Conservation (phyloP, 2,329 filamentous ascomycete species). For the Amauroascus verrucosus region DNA sequence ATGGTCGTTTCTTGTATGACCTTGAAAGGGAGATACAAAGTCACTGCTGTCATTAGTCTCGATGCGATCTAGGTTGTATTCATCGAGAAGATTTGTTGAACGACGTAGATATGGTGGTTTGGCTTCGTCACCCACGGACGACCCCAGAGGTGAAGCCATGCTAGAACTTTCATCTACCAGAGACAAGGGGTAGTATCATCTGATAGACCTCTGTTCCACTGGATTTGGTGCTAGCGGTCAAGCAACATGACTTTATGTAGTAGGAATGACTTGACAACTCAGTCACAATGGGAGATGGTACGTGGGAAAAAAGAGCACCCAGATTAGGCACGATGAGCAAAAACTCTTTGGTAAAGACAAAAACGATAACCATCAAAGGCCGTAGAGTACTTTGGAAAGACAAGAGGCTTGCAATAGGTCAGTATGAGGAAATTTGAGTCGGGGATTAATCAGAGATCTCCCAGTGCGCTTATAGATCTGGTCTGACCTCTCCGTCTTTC, state of each 20-base stretch:
- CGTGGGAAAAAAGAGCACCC: no score
- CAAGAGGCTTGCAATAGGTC: not conserved
- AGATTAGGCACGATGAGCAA: no score
- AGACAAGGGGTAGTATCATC: not conserved
- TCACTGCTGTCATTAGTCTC: constrained; percentile 6
- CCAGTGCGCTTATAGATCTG: not conserved
- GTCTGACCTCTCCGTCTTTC: not conserved
- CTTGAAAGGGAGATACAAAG: constrained; percentile 7
- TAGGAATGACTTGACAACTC: no score
- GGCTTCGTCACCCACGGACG: not conserved
- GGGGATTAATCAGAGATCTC: not conserved
- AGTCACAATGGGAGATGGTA: no score
- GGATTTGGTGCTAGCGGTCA: not conserved
- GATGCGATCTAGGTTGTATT: constrained; percentile 8
- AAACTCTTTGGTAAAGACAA: no score
- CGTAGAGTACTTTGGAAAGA: not conserved
- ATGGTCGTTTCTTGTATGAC: constrained; percentile 20
- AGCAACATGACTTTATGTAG: not conserved
- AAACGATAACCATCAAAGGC: no score
- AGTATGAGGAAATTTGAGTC: not conserved
- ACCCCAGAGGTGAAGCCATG: not conserved
- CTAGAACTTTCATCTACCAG: not conserved
- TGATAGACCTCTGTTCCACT: not conserved
- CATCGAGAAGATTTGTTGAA: not conserved
- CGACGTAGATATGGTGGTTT: constrained; percentile 3